These are phyloP conservation scores for Solanum pennellii DNA, from an alignment of 257 asterid species.

Conservation along the genomic window DNA sequence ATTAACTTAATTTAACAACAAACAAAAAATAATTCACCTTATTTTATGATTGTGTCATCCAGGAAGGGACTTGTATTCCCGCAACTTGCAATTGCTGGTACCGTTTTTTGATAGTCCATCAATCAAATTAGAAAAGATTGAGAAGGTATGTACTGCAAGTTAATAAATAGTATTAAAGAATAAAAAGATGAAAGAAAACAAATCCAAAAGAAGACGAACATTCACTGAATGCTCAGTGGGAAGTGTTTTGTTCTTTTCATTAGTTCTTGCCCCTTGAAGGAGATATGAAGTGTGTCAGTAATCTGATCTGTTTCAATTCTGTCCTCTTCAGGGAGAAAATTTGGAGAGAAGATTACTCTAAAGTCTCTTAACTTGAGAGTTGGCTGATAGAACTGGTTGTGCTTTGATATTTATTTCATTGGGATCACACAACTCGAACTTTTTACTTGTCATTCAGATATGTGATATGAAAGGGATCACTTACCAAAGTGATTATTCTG, in stretches of 20 bases:
- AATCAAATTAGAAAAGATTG: constrained; percentile 43
- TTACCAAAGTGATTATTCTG: neutral
- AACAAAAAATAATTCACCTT: neutral
- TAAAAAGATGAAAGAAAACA: neutral
- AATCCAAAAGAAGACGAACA: neutral
- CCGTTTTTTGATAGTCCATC: constrained; percentile 73
- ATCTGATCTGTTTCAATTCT: neutral
- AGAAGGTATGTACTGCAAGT: constrained; percentile 34
- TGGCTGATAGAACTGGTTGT: neutral
- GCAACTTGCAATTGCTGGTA: constrained; percentile 69
- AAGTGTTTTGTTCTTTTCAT: neutral
- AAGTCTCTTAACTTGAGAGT: neutral
- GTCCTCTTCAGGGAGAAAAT: neutral
- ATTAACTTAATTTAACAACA: neutral
- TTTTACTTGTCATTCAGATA: neutral
- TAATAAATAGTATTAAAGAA: neutral
- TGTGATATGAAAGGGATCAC: neutral
- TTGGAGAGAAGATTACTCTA: neutral
- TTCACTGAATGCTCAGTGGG: neutral
- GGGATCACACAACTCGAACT: neutral
- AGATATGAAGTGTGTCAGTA: neutral
- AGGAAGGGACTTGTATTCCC: constrained; percentile 72
- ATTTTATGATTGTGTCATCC: constrained; percentile 10
- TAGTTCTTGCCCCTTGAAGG: neutral
- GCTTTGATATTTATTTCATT: neutral